Base-by-base conservation (phyloP, 495 filamentous ascomycete species). In the Evernia prunastri region DNA sequence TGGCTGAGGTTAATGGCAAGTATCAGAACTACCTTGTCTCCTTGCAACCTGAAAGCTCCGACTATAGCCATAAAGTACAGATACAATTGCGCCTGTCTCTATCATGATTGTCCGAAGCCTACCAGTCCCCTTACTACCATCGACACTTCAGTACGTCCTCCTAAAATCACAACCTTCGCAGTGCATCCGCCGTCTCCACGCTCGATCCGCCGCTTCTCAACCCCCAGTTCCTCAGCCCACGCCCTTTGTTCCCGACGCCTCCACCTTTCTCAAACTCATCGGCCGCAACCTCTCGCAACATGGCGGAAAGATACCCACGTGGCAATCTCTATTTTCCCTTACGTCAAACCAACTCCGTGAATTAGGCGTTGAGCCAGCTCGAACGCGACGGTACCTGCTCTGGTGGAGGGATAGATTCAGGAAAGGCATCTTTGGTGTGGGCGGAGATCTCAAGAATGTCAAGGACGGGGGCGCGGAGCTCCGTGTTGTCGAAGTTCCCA, bases 221-320 rank as follows among this genome's bases (percentile, higher is more conserved):
- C 54, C 40, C 4, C 64, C 71, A 29, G 78, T 93, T 56, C 93
- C 93, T 4, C 61, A 77, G 12, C 85, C 90, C 7, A 97, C 87
- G 12, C 87, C 89, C 15, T 91, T 93, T 70, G 86, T 97, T 57
- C 94, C 94, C 15, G 88, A 98, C 71, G 83, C 89, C 60, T 90
- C 81, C 63, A 96, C 92, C 58, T 97, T 98, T 78, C 89, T 98
- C 63, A 89, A 82, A 9, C 75, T 96, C 37, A 98, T 98, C 77
- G 94, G 94, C 71, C 94, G 94, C 63, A 84, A 85, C 67, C 84
- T 96, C 68, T 83, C 81, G 59, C 83, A 89, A 67, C 90, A 97
- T 75, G 84, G 86, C 15, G 76, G 85, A 71, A 82, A 97, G 72
- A 87, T 98, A 66, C 84, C 87, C 7, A 86, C 87, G 36, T 98